A percentile compares a stretch with the other conserved stretches of the same genome.
Conservation (phyloP, 352 stramenopile species). For the Phytophthora colocasiae region DNA sequence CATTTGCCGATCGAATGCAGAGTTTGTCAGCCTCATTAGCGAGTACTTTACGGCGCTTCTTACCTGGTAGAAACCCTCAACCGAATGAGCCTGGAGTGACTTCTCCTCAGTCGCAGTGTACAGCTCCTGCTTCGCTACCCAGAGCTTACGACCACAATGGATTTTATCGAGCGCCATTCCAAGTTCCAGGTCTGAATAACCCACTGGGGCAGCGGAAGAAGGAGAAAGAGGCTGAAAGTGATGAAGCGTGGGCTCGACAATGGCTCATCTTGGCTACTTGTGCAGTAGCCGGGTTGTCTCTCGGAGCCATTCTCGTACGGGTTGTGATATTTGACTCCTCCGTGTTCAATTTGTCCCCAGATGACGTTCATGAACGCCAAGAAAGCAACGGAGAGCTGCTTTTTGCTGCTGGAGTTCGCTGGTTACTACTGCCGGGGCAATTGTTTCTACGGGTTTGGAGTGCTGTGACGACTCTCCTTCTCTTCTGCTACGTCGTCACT, state of each 20-base stretch:
- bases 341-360: slow-evolving; percentile 37
- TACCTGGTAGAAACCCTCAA: slow-evolving; percentile 25
- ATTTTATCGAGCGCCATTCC: slow-evolving; percentile 46
- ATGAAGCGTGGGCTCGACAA: slow-evolving; percentile 24
- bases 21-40: slow-evolving; percentile 49
- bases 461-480: slow-evolving; percentile 46
- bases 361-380: slow-evolving; percentile 29
- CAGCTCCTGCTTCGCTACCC: slow-evolving; percentile 43
- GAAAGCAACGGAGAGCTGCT: slow-evolving; percentile 40
- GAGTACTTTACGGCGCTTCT: slow-evolving; percentile 46
- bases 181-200: slow-evolving; percentile 30
- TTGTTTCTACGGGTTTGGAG: slow-evolving; percentile 61
- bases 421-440: slow-evolving; percentile 52
- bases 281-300: slow-evolving; percentile 40
- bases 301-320: slow-evolving; percentile 45
- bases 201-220: slow-evolving; percentile 24
- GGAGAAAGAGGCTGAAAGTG: slow-evolving; percentile 6
- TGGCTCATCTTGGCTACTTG: slow-evolving; percentile 41
- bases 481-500: slow-evolving; percentile 58
- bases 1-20: slow-evolving; percentile 43
- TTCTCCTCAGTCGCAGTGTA: slow-evolving; percentile 54
- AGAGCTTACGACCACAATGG: slow-evolving; percentile 51
- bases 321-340: slow-evolving; percentile 24
- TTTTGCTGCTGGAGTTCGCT: slow-evolving; percentile 33
- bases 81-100: slow-evolving; percentile 27